Evolutionary conservation across 2,329 filamentous ascomycete species (phyloP), one percentile per base, ranked within the genome.

Genomic region (Exophiala sp.): DNA sequence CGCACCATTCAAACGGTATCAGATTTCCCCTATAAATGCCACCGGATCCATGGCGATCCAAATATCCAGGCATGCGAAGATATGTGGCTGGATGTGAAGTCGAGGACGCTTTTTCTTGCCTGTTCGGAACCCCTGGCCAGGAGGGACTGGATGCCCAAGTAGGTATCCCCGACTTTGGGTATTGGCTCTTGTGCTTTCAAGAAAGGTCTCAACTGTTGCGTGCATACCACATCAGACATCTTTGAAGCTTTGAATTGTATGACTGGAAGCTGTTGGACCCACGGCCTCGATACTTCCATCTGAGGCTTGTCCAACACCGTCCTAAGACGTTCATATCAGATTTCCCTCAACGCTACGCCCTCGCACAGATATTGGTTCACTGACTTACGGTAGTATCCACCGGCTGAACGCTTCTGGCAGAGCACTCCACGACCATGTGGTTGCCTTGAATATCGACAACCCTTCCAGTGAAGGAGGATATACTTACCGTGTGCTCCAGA

Each of bases 21-120:
- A 2, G 58, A 63, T 3, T 70, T 68, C 50, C 60, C 57, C 40
- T 63, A 64, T 56, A 48, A 27, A 41, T 64, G 61, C 48, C 50
- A 46, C 34, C 63, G 60, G 38, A 49, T 61, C 40, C 48, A 42
- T 24, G 53, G 53, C n/a, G 62, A 60, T 48, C 57, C 52, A 51
- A 64, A 54, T 41, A 57, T 64, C n/a, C 59, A 61, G 37, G 61
- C 59, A 22, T 65, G 61, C 27, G 63, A 65, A 38, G 63, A 65
- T 22, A 55, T 64, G 41, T 64, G 63, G 62, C 49, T 65, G 14
- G 61, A 64, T 32, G 43, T 59, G 5, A 44, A 58, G 19, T 58
- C 53, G 9, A 47, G 62, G 41, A 60, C 59, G 38, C 44, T 65
- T 13, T 65, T 59, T 34, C 60, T 60, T 16, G 62, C 62, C 13